phyloP scores from a whole-genome alignment of 192 early-diverging fungal species.

The Spizellomyces sp. region DNA sequence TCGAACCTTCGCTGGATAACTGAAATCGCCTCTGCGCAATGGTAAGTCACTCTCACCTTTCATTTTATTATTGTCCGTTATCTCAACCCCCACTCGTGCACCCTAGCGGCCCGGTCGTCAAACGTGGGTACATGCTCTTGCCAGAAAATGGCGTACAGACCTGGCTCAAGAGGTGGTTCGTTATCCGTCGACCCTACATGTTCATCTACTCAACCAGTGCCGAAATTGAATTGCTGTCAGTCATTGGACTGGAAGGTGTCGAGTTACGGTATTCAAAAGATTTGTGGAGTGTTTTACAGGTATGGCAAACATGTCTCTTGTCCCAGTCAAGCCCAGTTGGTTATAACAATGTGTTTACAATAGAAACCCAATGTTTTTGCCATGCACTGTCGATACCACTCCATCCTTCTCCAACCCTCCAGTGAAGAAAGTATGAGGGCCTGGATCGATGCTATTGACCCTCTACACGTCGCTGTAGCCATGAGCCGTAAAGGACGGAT shows the following conservation, averaged over 20 bases:
- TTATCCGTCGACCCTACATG: slow-evolving; percentile 77
- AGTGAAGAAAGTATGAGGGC: slow-evolving; percentile 64
- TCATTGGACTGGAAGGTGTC: slow-evolving; percentile 76
- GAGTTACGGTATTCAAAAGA: slow-evolving; percentile 58
- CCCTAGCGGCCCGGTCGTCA: neutral
- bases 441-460: slow-evolving; percentile 59
- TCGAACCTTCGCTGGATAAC: no score
- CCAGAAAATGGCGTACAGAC: slow-evolving; percentile 44
- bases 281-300: slow-evolving; percentile 60
- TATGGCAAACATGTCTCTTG: slow-evolving; percentile 33
- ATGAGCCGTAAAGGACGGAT: slow-evolving; percentile 24
- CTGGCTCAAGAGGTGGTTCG: slow-evolving; percentile 82
- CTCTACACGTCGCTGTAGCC: slow-evolving; percentile 32
- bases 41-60: no score
- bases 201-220: slow-evolving; percentile 70
- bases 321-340: neutral
- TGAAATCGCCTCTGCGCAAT: no score
- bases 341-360: slow-evolving; percentile 10
- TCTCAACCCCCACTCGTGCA: no score
- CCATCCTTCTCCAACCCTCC: slow-evolving; percentile 61
- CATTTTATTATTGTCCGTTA: no score
- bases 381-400: slow-evolving; percentile 66
- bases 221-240: slow-evolving; percentile 69
- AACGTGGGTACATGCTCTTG: slow-evolving; percentile 19
- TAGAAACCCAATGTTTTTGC: slow-evolving; percentile 69